Evolutionary conservation across 805 yeast genomes (phyloP).

Genomic region (Nakazawaea wyomingensis): DNA sequence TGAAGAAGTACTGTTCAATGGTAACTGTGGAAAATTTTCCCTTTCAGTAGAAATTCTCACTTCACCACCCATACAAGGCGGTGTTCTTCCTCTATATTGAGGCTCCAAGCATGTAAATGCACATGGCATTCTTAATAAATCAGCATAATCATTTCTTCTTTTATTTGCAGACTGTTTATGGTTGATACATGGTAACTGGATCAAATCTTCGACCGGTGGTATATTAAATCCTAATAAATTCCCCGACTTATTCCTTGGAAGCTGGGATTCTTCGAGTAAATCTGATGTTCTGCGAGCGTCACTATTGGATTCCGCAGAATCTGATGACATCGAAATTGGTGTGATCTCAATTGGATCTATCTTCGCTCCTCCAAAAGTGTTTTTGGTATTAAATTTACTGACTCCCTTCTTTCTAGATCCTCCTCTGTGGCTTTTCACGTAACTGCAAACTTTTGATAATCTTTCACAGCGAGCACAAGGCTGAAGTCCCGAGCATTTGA

Average conservation of each 20-base stretch:
- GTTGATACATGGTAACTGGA: slow-evolving; percentile 11
- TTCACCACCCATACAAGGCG: slow-evolving; percentile 23
- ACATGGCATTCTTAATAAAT: slow-evolving; percentile 14
- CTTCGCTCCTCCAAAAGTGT: neutral
- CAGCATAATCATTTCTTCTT: slow-evolving; percentile 5
- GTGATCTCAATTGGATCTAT: neutral
- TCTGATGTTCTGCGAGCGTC: neutral
- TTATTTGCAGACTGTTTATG: slow-evolving; percentile 6
- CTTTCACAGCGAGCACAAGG: slow-evolving; percentile 43
- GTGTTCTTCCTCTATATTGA: slow-evolving; percentile 22
- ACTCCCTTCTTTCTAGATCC: slow-evolving; percentile 49
- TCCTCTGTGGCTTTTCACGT: slow-evolving; percentile 48
- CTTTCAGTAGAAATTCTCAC: slow-evolving; percentile 4
- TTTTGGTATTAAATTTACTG: slow-evolving; percentile 18
- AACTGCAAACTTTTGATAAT: slow-evolving; percentile 33
- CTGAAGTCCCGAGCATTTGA: slow-evolving; percentile 44
- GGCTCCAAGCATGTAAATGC: slow-evolving; percentile 21
- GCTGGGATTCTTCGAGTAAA: neutral
- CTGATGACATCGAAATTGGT: slow-evolving; percentile 1
- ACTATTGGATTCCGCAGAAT: neutral
- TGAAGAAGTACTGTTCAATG: neutral
- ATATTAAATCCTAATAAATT: slow-evolving; percentile 3
- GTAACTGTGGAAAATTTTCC: slow-evolving; percentile 12
- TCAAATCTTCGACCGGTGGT: slow-evolving; percentile 12
- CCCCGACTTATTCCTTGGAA: too few relatives aligned